Percentiles rank a stretch among this genome's conserved stretches.
Evolutionary conservation across 306 rosid genomes (phyloP).

Genomic region (Vigna mungo): DNA sequence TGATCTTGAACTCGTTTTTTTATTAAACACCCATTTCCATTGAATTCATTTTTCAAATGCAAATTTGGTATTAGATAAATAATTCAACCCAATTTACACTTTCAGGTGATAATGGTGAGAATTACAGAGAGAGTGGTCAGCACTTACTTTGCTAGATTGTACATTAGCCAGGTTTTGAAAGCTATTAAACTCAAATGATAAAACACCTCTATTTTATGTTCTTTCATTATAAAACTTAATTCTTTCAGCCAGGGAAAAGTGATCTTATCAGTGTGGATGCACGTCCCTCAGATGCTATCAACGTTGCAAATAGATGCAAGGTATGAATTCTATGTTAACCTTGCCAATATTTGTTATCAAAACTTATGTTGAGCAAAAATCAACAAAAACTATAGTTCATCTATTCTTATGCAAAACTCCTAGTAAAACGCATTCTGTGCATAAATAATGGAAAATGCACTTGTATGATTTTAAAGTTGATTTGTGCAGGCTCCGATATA

Average conservation of each 20-base stretch:
- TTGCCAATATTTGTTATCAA: slow-evolving; percentile 16
- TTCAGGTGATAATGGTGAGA: slow-evolving; percentile 86
- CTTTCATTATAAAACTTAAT: slow-evolving; percentile 38
- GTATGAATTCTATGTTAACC: slow-evolving; percentile 48
- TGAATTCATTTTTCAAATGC: background rate
- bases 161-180: slow-evolving; percentile 74
- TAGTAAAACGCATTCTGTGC: slow-evolving; percentile 4
- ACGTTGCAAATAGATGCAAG: slow-evolving; percentile 89
- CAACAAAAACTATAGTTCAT: slow-evolving; percentile 30
- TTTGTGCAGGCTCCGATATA: slow-evolving; percentile 91
- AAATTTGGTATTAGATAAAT: slow-evolving; percentile 25
- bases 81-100: slow-evolving; percentile 40
- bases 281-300: slow-evolving; percentile 96
- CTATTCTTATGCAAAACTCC: slow-evolving; percentile 27
- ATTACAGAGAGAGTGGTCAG: slow-evolving; percentile 84
- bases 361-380: slow-evolving; percentile 25
- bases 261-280: slow-evolving; percentile 80
- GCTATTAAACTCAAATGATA: slow-evolving; percentile 27
- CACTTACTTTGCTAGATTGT: slow-evolving; percentile 88
- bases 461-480: slow-evolving; percentile 44
- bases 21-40: slow-evolving; percentile 3
- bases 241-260: slow-evolving; percentile 81
- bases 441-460: slow-evolving; percentile 24
- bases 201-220: slow-evolving; percentile 20
- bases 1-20: background rate